Evolutionary conservation across 768 basidiomycete genomes (phyloP), one percentile per base, ranked within the genome.

Genomic region (Suillus subluteus): DNA sequence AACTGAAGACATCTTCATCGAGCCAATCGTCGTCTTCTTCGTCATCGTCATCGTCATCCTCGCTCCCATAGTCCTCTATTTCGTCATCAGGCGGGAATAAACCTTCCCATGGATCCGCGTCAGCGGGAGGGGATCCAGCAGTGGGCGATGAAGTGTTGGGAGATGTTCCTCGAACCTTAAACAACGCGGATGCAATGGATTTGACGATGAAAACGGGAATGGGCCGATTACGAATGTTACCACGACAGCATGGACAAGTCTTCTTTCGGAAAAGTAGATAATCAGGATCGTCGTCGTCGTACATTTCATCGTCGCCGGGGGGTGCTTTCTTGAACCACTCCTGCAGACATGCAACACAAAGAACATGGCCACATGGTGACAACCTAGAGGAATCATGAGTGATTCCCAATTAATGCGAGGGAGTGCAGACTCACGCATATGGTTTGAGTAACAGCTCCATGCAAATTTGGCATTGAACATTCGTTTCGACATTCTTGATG

Each of bases 241-340:
- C 76, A 61, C 91, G 86, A 73, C 91, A 93, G 65, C 86, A 87
- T 1, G 91, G 91, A 71, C 91, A 93, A 1, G 88, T 86, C 74
- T 93, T 93, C 30, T 83, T 80, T 32, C 91, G 86, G 66, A 80
- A 80, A 37, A 91, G 73, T 35, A 90, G 75, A 68, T 86, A 85
- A 54, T 79, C 75, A 11, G 80, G 76, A 52, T 79, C 76, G 41
- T 74, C 74, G 52, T 82, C 80, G 55, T 82, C 77, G 62, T 76
- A 66, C 81, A 84, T 84, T 21, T 83, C 83, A 44, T 82, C 80
- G 35, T 82, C 82, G 21, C 73, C 67, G 0, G 80, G 77, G 4
- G 91, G 90, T 4, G 90, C 89, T 62, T 86, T 84, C 66, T 86
- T 84, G 78, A 93, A 93, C 91, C 91, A 93, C 70, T 88, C 87